phyloP scores from a whole-genome alignment of 2,329 filamentous ascomycete species.

The Drechslerella stenobrocha region DNA sequence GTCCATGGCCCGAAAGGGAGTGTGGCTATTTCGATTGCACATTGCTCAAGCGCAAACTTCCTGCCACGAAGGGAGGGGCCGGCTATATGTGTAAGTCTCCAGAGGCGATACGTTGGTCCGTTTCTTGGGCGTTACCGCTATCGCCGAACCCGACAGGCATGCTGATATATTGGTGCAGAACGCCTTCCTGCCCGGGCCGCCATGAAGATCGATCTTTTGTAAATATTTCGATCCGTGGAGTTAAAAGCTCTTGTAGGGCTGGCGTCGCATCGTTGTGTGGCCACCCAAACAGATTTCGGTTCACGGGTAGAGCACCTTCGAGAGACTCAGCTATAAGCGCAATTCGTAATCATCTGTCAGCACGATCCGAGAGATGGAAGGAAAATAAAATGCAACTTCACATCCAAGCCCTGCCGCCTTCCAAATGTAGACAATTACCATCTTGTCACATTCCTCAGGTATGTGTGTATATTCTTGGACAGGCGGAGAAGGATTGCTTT shows the following conservation, averaged over 20 bases:
- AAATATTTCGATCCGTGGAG: constrained; percentile 43
- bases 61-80: too few species aligned
- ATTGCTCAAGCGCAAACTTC: too few species aligned
- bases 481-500: too few species aligned
- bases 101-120: constrained; percentile 14
- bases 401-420: constrained; percentile 8
- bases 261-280: constrained; percentile 33
- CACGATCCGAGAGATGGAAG: not conserved
- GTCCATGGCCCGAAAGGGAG: too few species aligned
- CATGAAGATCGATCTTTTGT: constrained; percentile 36
- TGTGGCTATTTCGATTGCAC: too few species aligned
- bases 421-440: constrained; percentile 13
- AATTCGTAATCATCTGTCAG: constrained; percentile 21
- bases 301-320: constrained; percentile 41
- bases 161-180: constrained; percentile 46
- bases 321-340: constrained; percentile 39
- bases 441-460: constrained; percentile 37
- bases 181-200: constrained; percentile 44
- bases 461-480: too few species aligned
- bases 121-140: constrained; percentile 18
- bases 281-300: constrained; percentile 40
- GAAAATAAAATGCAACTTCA: constrained; percentile 3
- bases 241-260: constrained; percentile 31
- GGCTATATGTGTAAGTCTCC: constrained; percentile 39
- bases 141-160: constrained; percentile 46